Percentiles rank a stretch among this genome's conserved stretches.
Evolutionary conservation across 208 protist genomes (phyloP).

Genomic region (Phytomonas sp.): DNA sequence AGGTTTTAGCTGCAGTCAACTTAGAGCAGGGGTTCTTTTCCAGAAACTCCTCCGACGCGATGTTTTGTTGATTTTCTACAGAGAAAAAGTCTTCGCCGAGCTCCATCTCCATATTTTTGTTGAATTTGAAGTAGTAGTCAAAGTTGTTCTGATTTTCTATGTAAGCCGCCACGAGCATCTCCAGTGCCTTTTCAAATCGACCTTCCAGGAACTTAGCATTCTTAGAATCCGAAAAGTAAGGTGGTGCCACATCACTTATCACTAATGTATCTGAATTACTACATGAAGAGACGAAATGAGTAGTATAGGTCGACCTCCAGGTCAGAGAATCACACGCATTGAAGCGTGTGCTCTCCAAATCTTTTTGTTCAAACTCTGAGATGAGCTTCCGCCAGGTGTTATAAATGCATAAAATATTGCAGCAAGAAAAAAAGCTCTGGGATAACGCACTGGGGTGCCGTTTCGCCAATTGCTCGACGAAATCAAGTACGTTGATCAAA

Average conservation of each 20-base stretch:
- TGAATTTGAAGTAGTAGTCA: conserved; percentile 24
- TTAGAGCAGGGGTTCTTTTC: background rate
- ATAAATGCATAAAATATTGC: conserved; percentile 26
- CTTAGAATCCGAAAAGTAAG: conserved; percentile 1
- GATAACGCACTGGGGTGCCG: conserved; percentile 43
- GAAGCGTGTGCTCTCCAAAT: background rate
- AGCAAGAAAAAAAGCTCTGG: conserved; percentile 46
- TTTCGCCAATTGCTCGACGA: conserved; percentile 33
- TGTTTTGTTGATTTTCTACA: background rate
- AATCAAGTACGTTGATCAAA: conserved; percentile 22
- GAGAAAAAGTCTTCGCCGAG: conserved; percentile 42
- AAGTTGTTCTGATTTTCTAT: conserved; percentile 16
- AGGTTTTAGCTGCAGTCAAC: conserved; percentile 18
- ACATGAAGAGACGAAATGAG: background rate
- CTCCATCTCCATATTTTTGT: conserved; percentile 16
- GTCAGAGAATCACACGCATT: background rate
- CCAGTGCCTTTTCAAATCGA: conserved; percentile 22
- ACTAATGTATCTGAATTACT: background rate
- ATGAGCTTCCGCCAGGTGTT: background rate
- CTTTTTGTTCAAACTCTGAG: conserved; percentile 13
- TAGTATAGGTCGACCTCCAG: background rate
- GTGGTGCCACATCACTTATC: background rate
- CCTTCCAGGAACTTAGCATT: conserved; percentile 20
- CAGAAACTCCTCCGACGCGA: background rate
- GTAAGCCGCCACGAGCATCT: conserved; percentile 30